Base-by-base conservation (phyloP, 805 yeast genomes). In the Teunomyces cretensis region DNA sequence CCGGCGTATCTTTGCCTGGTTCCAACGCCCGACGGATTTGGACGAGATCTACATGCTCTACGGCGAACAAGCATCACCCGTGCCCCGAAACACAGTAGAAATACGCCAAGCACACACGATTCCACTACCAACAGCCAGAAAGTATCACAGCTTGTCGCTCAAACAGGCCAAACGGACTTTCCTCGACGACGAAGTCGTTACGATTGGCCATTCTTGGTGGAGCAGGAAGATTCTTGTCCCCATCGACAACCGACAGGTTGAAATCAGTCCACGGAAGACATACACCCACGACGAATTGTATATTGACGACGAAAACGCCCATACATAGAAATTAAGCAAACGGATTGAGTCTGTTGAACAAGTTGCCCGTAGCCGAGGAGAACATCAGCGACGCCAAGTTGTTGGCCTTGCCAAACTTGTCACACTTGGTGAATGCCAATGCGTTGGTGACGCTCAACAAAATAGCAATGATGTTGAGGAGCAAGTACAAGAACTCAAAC, bases 401-500 rank as follows among this genome's bases (percentile, higher is more conserved):
- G 60, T 85, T 85, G 22, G 95, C 96, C 60, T 82, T 86, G 41
- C 96, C 88, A 67, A 91, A 92, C 68, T 87, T 88, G 62, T 91
- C 97, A 65, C 97, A 89, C 56, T 88, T 79, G 19, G 96, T 87
- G 66, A 88, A 92, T 0, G 97, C 97, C 70, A 88, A 73, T 1
- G 96, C 84, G 62, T 92, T 92, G 41, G 95, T 88, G 37, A 83
- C 59, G 0, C 94, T 86, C 49, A 92, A 73, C 2, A 82, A 77
- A 8, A 88, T 61, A 0, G 95, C 90, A 44, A 91, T 80, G 4
- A 69, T 61, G 4, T 86, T 84, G 35, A 88, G 64, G 22, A 84
- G 68, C 50, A 85, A 69, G 56, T 84, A 78, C 33, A 86, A 68
- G 52, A 92, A 78, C 58, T 89, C 83, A 44, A 92, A 75, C 61